Base-by-base conservation (phyloP, 495 filamentous ascomycete genomes). In the Trichocladium uniseriatum region DNA sequence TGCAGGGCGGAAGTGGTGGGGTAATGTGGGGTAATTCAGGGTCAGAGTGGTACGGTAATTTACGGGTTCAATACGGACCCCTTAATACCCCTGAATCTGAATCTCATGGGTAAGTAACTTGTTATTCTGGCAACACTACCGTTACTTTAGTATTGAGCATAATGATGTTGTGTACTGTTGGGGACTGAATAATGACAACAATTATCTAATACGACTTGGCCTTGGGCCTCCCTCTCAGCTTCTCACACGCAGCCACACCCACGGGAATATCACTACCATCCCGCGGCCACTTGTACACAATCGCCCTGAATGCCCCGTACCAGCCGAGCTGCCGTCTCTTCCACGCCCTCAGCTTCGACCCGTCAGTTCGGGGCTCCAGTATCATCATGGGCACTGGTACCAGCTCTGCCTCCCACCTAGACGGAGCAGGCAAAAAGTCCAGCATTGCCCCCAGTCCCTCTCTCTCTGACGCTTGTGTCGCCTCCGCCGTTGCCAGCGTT, bases 241-340 rank as follows among this genome's bases (percentile, higher is more conserved):
- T 56, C 48, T 57, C 52, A 37, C 37, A 45, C 21, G 60, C 53
- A 5, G 48, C 48, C 14, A 58, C 48, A 4, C 53, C 60, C 8
- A 51, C 38, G 0, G 52, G 51, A 2, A 58, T 29, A n/a, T 64
- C 57, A 10, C 53, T 39, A 13, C 45, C 44, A 16, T 34, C 40
- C 36, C 57, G 50, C 22, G 53, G 60, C 46, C 38, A 44, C 38
- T 29, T 49, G 41, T 48, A 43, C 43, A 57, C 22, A 6, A 63
- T 52, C 13, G 52, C 14, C 53, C 40, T 54, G 3, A 53, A 41
- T 2, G 66, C 69, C 10, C 69, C 67, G n/a, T 35, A 19, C 69
- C 69, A 71, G 5, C 69, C 69, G 18, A 71, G 53, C 58, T 64
- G 59, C 45, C 68, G 56, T 38, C 62, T 59, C 43, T 52, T 53